Evolutionary conservation across 2,329 filamentous ascomycete species (phyloP), one percentile per base, ranked within the genome.

Genomic region (Hypomyces rosellus): DNA sequence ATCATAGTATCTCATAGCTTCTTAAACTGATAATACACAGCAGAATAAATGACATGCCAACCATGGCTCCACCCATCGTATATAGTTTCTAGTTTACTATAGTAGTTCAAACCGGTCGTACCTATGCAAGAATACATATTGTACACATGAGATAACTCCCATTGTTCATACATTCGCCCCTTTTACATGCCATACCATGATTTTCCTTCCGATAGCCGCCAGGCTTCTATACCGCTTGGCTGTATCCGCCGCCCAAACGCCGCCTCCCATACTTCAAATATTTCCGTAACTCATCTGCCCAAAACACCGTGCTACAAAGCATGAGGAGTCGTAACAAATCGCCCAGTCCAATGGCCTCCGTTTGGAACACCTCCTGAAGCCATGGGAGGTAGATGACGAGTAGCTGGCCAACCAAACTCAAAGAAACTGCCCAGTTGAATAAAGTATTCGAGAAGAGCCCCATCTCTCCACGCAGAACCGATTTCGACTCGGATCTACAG

Each of bases 331-430:
- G 74, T 38, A 90, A 62, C 50, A 97, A 68, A 73, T 99, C 93
- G 53, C 78, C 72, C 8, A 91, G 65, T 0, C 81, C 74, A 48
- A 99, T 69, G 1, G 88, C 85, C 69, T 99, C 93, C 0, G 93
- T 99, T 73, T 99, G 93, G 72, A 99, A 99, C 5, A 97, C 85
- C 47, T 88, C 81, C 70, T 99, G 93, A 60, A 99, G 73, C 72
- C 90, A 91, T 9, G 93, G 93, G 56, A 97, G 84, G 68, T 97
- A 99, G 48, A 99, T 89, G 50, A 99, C 95, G 55, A 92, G 78
- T 42, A 91, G 72, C 69, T 99, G 93, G 2, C 93, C 93, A 5
- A 88, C 71, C 45, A 99, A 68, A 64, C 87, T 92, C 20, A 93
- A 84, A 8, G 86, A 79, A 2, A 99, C 93, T 1, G 93, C 91